phyloP scores from a whole-genome alignment of 768 basidiomycete genomes.

The Hysterangium stoloniferum region DNA sequence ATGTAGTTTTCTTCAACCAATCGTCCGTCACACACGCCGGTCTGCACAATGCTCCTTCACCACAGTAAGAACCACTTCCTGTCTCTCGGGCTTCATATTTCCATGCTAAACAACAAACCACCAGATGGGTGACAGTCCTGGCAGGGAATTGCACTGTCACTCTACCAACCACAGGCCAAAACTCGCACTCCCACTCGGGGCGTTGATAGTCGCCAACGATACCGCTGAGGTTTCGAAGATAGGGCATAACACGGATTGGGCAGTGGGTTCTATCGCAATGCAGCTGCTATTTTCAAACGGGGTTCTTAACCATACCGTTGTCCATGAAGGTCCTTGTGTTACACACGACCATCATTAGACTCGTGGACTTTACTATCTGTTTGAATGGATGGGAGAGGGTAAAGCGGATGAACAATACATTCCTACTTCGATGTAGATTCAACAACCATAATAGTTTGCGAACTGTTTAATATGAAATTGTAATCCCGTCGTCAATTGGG shows the following conservation, averaged over 20 bases:
- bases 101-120: too few species aligned
- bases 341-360: too few species aligned
- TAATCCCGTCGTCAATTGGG: too few species aligned
- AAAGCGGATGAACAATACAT: too few species aligned
- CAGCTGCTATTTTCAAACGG: background rate
- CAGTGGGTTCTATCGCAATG: background rate
- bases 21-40: background rate
- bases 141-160: background rate
- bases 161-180: conserved; percentile 1
- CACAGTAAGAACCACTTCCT: background rate
- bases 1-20: conserved; percentile 6
- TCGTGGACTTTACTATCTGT: too few species aligned
- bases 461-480: too few species aligned
- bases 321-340: background rate
- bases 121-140: conserved; percentile 9
- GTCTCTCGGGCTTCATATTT: background rate
- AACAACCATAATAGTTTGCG: too few species aligned
- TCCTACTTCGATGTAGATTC: too few species aligned
- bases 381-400: too few species aligned
- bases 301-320: background rate
- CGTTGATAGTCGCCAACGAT: background rate
- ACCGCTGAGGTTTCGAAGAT: background rate
- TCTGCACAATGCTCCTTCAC: background rate
- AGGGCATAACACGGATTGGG: background rate
- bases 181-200: background rate